Evolutionary conservation across 495 filamentous ascomycete species (phyloP), one percentile per base, ranked within the genome.

Genomic region (Talaromyces proteolyticus): DNA sequence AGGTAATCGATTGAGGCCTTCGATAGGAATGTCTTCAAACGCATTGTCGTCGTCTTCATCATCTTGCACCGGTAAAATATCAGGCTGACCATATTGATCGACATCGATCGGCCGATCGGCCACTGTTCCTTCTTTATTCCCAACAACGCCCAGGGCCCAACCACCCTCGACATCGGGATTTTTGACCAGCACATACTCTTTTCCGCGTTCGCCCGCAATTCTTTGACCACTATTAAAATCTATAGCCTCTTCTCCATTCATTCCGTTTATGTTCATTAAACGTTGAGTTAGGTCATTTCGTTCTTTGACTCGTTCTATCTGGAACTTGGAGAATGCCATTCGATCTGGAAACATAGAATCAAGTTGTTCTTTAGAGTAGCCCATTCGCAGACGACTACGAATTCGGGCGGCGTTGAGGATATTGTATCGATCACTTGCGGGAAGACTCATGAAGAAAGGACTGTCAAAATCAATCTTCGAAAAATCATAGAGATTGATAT

Each of bases 401-500:
- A 97, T 62, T 51, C 93, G 74, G 0, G 94, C 93, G 0, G 94
- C 92, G 59, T 96, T 97, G 12, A 98, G 66, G 41, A 98, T 98
- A 53, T 96, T 96, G 68, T 98, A 97, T 18, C 92, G 84, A 72
- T 98, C 93, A 2, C 81, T 86, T 6, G 89, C 80, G 1, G 93
- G 93, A 39, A 98, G 68, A 60, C 88, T 94, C 60, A 84, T 75
- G 65, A 98, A 98, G 67, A 98, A 97, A 14, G 88, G 78, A 47
- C 89, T 85, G 55, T 95, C 87, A 56, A 96, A 98, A 66, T 98
- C 94, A 50, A 98, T 98, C 64, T 97, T 97, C 50, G 87, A 91
- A 55, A 96, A 97, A 64, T 98, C 93, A 61, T 96, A 96, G n/a
- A 96, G 71, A 59, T 94, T 95, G 66, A 98, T 88, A 68, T 96